phyloP scores from a whole-genome alignment of 192 early-diverging fungal genomes.

The Jimgerdemannia flammicorona region DNA sequence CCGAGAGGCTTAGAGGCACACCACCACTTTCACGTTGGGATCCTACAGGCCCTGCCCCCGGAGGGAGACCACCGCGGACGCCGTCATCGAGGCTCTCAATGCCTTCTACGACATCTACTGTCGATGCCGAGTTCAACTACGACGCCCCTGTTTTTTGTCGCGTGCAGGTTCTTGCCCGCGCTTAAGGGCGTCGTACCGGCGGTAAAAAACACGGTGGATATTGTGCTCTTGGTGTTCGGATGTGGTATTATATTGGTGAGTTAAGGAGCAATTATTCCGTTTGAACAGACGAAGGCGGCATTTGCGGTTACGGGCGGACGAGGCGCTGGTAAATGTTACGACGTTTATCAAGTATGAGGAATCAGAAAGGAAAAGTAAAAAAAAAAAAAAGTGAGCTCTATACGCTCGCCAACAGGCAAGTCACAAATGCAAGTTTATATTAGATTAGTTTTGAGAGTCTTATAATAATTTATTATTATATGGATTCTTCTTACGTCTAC shows the following conservation, averaged over 20 bases:
- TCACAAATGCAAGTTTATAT: no score
- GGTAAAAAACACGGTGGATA: conserved; percentile 46
- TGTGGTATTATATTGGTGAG: background rate
- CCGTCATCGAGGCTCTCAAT: conserved; percentile 74
- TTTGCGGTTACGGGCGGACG: conserved; percentile 75
- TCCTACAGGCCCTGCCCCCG: no score
- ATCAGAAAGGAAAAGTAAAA: conserved; percentile 51
- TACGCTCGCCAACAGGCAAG: no score
- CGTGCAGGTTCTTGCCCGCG: conserved; percentile 52
- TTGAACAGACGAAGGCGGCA: conserved; percentile 39
- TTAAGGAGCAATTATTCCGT: conserved; percentile 3
- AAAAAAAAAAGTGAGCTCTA: no score
- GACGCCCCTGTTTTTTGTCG: conserved; percentile 79
- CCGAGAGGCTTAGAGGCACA: no score
- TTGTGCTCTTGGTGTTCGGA: background rate
- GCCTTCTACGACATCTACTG: conserved; percentile 85
- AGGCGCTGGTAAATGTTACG: conserved; percentile 73
- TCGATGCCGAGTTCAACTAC: conserved; percentile 78
- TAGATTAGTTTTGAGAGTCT: no score
- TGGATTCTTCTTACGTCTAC: no score
- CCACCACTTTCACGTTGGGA: no score
- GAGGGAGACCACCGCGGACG: no score
- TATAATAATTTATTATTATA: no score
- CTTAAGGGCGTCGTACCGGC: conserved; percentile 50
- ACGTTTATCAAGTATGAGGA: conserved; percentile 91